Base-by-base conservation (phyloP, 2,329 filamentous ascomycete species). In the Venturiaceae sp. region DNA sequence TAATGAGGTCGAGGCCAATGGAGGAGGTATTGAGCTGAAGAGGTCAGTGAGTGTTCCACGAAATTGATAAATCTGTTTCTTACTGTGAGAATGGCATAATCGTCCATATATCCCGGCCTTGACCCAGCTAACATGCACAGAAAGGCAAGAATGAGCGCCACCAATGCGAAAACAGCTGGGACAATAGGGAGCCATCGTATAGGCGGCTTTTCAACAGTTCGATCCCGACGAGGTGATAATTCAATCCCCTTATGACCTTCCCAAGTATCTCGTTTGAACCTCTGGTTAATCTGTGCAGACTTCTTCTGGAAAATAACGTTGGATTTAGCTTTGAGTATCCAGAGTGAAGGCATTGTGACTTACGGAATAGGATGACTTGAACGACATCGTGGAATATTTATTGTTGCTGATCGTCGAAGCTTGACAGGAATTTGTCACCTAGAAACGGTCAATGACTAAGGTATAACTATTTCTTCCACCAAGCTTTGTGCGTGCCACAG, bases 101-200 rank as follows among this genome's bases (percentile, higher is more conserved):
- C 72, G 61, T 83, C 77, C 69, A 86, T 77, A 63, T 84, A 78
- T 13, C 72, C 73, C 55, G 71, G 72, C 64, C 80, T 82, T 39
- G 78, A 75, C 37, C 83, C 83, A 1, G 83, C 83, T 63, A 84
- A 84, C 60, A 86, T 72, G 65, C 79, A 83, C 9, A 85, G 73
- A 63, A 85, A 76, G 19, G 77, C 76, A 46, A 86, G 75, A 19
- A 85, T 74, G 47, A 85, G 78, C 3, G 81, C 80, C 33, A 74
- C 77, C 26, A 80, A 73, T 60, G 78, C 75, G 61, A 78, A 76
- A 46, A 77, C 63, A 41, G 77, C 66, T 5, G 81, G 80, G 16
- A 83, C 63, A 21, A 82, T 62, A 13, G 76, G 75, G 28, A 72
- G 64, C 44, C 44, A 50, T 30, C 26, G 16, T 30, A 50, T 50